phyloP scores from a whole-genome alignment of 2,329 filamentous ascomycete species.

The Periconia sp. region DNA sequence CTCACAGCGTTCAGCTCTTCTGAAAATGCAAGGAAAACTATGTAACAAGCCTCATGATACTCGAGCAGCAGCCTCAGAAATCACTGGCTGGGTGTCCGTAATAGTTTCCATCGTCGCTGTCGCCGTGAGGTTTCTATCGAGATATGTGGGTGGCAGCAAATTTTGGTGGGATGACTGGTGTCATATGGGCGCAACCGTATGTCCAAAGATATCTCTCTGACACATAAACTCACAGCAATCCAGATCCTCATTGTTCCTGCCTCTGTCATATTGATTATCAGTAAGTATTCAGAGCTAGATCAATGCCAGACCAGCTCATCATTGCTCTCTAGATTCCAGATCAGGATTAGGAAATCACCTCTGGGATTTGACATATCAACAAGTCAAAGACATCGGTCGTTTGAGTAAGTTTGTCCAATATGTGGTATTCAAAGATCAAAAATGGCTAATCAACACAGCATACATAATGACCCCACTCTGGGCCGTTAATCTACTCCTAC shows the following conservation, averaged over 20 bases:
- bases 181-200: not conserved
- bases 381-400: not conserved
- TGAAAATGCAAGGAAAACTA: not conserved
- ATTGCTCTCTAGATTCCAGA: not conserved
- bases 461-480: not conserved
- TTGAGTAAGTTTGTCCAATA: not conserved
- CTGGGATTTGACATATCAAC: not conserved
- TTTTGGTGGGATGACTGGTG: constrained; percentile 1
- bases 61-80: not conserved
- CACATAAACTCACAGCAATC: no score
- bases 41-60: not conserved
- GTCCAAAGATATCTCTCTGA: not conserved
- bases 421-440: not conserved
- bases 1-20: not conserved
- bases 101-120: not conserved
- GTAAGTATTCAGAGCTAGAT: not conserved
- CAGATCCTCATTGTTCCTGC: not conserved
- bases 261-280: not conserved
- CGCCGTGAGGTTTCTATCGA: not conserved
- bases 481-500: not conserved
- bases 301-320: not conserved
- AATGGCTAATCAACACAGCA: not conserved
- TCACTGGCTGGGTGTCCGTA: not conserved
- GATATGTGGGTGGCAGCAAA: not conserved
- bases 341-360: not conserved